phyloP scores from a whole-genome alignment of 2,329 filamentous ascomycete species.

The Trichoderma arundinaceum region DNA sequence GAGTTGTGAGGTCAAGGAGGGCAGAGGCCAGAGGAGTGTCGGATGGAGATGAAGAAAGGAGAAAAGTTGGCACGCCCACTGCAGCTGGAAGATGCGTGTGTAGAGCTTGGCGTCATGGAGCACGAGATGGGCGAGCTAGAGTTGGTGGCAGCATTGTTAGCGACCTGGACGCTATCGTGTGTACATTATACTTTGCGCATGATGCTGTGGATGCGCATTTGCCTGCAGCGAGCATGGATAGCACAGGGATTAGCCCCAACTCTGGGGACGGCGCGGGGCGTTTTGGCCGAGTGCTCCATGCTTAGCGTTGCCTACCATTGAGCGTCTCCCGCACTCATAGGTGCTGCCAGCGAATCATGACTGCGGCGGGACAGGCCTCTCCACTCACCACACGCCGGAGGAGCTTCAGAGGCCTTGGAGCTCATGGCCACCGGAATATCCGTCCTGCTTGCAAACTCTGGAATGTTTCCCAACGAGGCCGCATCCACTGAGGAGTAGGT shows the following conservation, averaged over 20 bases:
- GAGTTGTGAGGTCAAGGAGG: constrained; percentile 40
- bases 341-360: constrained; percentile 17
- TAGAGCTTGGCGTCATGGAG: constrained; percentile 57
- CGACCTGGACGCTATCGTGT: constrained; percentile 19
- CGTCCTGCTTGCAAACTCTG: constrained; percentile 15
- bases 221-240: constrained; percentile 8
- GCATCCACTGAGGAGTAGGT: constrained; percentile 21
- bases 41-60: constrained; percentile 40
- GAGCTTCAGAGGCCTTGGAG: constrained; percentile 16
- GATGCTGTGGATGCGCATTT: constrained; percentile 23
- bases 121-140: constrained; percentile 58
- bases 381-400: constrained; percentile 25
- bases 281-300: constrained; percentile 33
- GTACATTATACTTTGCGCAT: constrained; percentile 28
- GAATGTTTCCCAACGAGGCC: constrained; percentile 22
- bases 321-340: constrained; percentile 11
- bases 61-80: constrained; percentile 34
- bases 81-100: constrained; percentile 37
- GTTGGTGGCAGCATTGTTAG: constrained; percentile 31
- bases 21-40: constrained; percentile 40
- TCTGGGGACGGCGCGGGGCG: constrained; percentile 32
- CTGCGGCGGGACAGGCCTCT: not conserved
- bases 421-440: constrained; percentile 25
- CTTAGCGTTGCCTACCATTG: constrained; percentile 28
- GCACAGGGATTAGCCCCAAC: constrained; percentile 33